These are phyloP conservation scores for Cyclotella atomus DNA, from an alignment of 108 stramenopile genomes.

Conservation along the genomic window DNA sequence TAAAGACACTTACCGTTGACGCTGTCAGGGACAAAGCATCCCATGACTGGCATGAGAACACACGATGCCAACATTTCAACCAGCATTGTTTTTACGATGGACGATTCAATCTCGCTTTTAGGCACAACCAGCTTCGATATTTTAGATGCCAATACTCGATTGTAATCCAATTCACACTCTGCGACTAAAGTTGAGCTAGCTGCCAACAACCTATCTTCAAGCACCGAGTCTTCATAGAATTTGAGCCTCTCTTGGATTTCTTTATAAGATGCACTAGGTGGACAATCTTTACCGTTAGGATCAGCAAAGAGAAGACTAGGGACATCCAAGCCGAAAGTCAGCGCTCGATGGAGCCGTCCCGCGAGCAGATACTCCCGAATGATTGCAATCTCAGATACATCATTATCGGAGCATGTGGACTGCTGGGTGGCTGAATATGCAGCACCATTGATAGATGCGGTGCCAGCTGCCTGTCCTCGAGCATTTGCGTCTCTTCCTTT, in stretches of 20 bases:
- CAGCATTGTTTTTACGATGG: constrained; percentile 60
- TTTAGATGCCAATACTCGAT: constrained; percentile 74
- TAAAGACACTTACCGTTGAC: constrained; percentile 58
- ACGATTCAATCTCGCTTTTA: constrained; percentile 66
- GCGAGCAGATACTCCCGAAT: constrained; percentile 75
- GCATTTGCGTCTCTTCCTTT: constrained; percentile 8
- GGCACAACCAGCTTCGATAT: constrained; percentile 64
- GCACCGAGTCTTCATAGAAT: constrained; percentile 56
- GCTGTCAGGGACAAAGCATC: constrained; percentile 70
- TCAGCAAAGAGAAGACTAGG: constrained; percentile 86
- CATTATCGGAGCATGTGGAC: not conserved
- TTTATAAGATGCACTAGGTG: constrained; percentile 36
- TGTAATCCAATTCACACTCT: constrained; percentile 88
- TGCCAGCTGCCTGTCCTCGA: constrained; percentile 10
- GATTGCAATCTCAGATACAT: constrained; percentile 71
- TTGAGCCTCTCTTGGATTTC: constrained; percentile 28
- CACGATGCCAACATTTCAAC: constrained; percentile 73
- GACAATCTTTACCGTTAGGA: constrained; percentile 70
- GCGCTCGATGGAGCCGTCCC: constrained; percentile 75
- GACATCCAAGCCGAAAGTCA: constrained; percentile 90
- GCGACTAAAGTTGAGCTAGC: constrained; percentile 50
- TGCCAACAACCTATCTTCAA: constrained; percentile 73
- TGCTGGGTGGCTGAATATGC: constrained; percentile 9
- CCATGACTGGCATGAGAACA: constrained; percentile 74
- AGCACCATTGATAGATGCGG: constrained; percentile 4